Evolutionary conservation across 371 early-diverging fungal genomes (phyloP).

Genomic region (Lichtheimia corymbifera): DNA sequence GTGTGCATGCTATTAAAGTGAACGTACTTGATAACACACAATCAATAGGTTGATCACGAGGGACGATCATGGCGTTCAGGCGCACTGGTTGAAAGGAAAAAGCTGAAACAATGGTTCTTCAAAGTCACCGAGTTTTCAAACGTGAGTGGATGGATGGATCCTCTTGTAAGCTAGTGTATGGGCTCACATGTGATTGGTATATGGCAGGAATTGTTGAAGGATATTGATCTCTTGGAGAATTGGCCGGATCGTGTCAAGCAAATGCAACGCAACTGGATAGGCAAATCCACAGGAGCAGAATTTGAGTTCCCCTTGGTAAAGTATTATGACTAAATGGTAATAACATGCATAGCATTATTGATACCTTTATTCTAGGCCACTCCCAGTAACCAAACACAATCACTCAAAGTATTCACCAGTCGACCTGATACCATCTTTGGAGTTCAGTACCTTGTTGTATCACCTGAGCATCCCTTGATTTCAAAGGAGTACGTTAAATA

Average conservation of each 20-base stretch:
- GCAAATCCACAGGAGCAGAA: constrained; percentile 82
- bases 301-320: constrained; percentile 61
- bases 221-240: constrained; percentile 67
- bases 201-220: constrained; percentile 71
- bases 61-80: constrained; percentile 94
- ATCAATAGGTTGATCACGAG: constrained; percentile 74
- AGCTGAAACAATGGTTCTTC: constrained; percentile 92
- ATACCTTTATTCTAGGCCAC: background rate
- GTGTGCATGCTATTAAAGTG: background rate
- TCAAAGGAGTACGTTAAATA: constrained; percentile 29
- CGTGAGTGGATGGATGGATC: constrained; percentile 30
- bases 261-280: constrained; percentile 95
- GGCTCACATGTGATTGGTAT: no score
- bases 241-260: constrained; percentile 92
- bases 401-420: constrained; percentile 78
- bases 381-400: background rate
- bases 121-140: constrained; percentile 86
- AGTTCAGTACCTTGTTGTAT: constrained; percentile 76
- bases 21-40: no score
- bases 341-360: background rate
- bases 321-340: background rate
- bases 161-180: background rate
- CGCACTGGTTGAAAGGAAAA: constrained; percentile 87
- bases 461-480: constrained; percentile 66
- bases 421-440: constrained; percentile 80